A percentile compares a stretch with the other conserved stretches of the same genome.
These are phyloP conservation scores for Paraphaeosphaeria minitans DNA, from an alignment of 2,329 filamentous ascomycete species.

Conservation along the genomic window DNA sequence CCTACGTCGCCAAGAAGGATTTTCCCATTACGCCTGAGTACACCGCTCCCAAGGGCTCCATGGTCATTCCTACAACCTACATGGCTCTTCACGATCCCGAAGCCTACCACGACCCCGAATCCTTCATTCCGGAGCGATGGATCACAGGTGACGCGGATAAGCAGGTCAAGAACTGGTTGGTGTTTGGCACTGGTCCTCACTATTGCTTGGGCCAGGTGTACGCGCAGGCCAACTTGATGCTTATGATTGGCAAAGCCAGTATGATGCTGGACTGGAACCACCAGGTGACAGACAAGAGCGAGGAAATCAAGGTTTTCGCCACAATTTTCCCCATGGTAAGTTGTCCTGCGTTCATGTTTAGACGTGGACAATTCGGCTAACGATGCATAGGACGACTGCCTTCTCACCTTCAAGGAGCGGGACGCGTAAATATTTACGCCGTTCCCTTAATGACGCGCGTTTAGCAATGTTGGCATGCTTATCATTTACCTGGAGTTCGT, in stretches of 20 bases:
- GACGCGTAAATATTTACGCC: conserved; percentile 23
- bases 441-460: conserved; percentile 24
- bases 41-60: conserved; percentile 92
- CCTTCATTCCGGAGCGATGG: conserved; percentile 61
- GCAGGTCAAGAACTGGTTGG: conserved; percentile 94
- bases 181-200: conserved; percentile 94
- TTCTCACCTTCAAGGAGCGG: conserved; percentile 68
- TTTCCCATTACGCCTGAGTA: conserved; percentile 89
- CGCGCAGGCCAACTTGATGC: conserved; percentile 84
- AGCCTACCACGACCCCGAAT: conserved; percentile 86
- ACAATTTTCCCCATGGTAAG: conserved; percentile 95
- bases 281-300: conserved; percentile 78
- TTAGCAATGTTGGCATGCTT: conserved; percentile 35
- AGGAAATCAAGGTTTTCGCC: conserved; percentile 98
- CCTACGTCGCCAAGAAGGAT: conserved; percentile 90
- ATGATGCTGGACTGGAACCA: conserved; percentile 90
- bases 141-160: conserved; percentile 87
- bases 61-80: conserved; percentile 93
- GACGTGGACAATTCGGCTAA: conserved; percentile 21
- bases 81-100: conserved; percentile 90
- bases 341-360: conserved; percentile 20
- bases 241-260: conserved; percentile 88
- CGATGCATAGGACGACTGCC: conserved; percentile 73
- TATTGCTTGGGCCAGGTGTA: conserved; percentile 96
- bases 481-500: conserved; percentile 26